Base-by-base conservation (phyloP, 345 rosid genomes). In the Microcos paniculata region DNA sequence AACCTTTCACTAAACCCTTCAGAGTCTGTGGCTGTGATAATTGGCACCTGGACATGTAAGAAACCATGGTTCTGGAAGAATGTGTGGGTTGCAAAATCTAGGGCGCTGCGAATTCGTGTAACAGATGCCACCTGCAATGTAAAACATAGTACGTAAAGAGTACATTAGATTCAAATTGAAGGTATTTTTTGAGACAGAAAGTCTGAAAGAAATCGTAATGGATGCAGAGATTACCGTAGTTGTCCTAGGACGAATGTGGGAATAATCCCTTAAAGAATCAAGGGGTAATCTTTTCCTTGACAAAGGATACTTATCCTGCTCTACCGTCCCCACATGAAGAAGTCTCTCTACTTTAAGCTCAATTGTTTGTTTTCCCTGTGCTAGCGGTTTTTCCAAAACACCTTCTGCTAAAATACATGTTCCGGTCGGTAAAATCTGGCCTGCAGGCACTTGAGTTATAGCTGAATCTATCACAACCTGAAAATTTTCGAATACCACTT, bases 161-260 rank as follows among this genome's bases (percentile, higher is more conserved):
- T 61, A 48, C 43, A 26, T 8, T 48, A 48, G 53, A 52, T 62
- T 46, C 71, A 49, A 30, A 1, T 74, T 80, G 46, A 78, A 72
- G 66, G 30, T 69, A 38, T 1, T 42, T 28, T 6, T 62, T 26
- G 23, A 21, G 75, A 9, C 70, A 79, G 40, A 16, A 43, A 9
- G 40, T 38, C 8, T 9, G 42, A 62, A 43, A 62, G 33, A 43
- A 51, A 67, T 52, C 78, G 62, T 1, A 65, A 75, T 18, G 53
- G 14, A 68, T 53, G 53, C 42, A 33, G 26, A 70, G 30, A 62
- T 73, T 83, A 94, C 98, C 63, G 94, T 93, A 33, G 96, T 90
- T 38, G 99, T 91, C 23, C 98, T 91, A 6, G 97, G 91, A 48
- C 96, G 87, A 84, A 95, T 89, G 80, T 95, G 99, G 58, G 93